These are phyloP conservation scores for Naganishia antarctica DNA, from an alignment of 768 basidiomycete species.

Conservation along the genomic window DNA sequence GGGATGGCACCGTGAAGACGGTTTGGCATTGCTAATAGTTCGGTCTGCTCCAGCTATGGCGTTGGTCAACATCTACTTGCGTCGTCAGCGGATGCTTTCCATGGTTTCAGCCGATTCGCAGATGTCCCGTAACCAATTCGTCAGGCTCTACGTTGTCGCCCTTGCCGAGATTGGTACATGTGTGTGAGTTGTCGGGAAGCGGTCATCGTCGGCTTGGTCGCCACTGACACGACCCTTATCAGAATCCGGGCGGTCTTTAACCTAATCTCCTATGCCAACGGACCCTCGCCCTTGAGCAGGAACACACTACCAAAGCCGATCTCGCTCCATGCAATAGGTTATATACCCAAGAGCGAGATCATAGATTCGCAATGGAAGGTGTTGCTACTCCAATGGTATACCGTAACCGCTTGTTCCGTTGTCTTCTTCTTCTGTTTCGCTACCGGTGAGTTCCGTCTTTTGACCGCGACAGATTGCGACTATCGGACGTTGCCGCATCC, in stretches of 20 bases:
- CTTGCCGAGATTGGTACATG: conserved; percentile 42
- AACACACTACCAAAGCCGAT: conserved; percentile 30
- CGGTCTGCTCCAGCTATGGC: conserved; percentile 34
- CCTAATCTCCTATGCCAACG: conserved; percentile 39
- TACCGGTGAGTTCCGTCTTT: conserved; percentile 34
- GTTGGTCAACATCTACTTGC: conserved; percentile 41
- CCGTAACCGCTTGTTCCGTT: conserved; percentile 40
- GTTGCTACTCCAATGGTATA: conserved; percentile 39
- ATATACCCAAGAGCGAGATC: conserved; percentile 29
- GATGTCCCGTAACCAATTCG: conserved; percentile 42
- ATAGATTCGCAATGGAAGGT: conserved; percentile 20
- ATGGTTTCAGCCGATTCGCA: conserved; percentile 39
- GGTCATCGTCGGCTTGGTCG: not conserved
- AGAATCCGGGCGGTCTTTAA: conserved; percentile 47
- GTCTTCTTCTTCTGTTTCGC: conserved; percentile 47
- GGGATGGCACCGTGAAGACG: not conserved
- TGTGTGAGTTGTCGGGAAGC: conserved; percentile 29
- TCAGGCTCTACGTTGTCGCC: conserved; percentile 38
- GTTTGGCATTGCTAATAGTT: not conserved
- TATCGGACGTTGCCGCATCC: too few relatives aligned
- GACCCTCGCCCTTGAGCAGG: conserved; percentile 38
- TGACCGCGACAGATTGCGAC: not conserved
- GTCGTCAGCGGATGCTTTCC: conserved; percentile 40
- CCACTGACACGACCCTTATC: not conserved
- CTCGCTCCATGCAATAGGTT: conserved; percentile 34